Conservation (phyloP, 2,329 filamentous ascomycete species). For the Dothideomycetidae sp. region DNA sequence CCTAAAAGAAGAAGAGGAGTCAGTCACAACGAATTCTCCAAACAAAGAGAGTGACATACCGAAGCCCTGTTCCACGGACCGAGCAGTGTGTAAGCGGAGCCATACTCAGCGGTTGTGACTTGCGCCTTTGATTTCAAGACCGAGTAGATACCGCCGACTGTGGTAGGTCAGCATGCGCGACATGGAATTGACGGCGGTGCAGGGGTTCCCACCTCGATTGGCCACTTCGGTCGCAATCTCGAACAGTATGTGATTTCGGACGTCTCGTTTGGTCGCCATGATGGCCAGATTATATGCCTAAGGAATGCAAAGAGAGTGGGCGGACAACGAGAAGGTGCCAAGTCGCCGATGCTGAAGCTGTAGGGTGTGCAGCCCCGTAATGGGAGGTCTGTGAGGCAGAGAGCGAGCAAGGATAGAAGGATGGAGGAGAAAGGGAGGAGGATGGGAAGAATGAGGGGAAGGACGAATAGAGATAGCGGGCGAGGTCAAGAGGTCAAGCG, state of each 20-base stretch:
- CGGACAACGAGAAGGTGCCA: no score
- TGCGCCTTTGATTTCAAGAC: slow-evolving; percentile 98
- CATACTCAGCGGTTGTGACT: slow-evolving; percentile 96
- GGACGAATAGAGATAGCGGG: not conserved
- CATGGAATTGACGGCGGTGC: slow-evolving; percentile 22
- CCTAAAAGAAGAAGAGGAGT: slow-evolving; percentile 37
- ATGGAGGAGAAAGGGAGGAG: slow-evolving; percentile 10
- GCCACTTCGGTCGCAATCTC: slow-evolving; percentile 95
- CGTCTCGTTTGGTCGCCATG: slow-evolving; percentile 45
- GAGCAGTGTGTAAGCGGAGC: slow-evolving; percentile 87
- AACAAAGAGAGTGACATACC: no score
- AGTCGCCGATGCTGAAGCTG: no score
- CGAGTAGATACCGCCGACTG: slow-evolving; percentile 96
- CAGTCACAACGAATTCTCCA: no score
- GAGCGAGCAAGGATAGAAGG: no score
- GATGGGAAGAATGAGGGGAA: slow-evolving; percentile 6
- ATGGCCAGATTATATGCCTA: no score
- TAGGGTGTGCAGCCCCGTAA: no score
- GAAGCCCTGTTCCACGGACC: slow-evolving; percentile 86
- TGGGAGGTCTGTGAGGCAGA: no score
- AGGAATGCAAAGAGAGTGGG: no score
- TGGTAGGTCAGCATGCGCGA: slow-evolving; percentile 15
- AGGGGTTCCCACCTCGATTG: slow-evolving; percentile 56
- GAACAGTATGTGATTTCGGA: slow-evolving; percentile 91
- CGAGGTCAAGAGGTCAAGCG: not conserved